phyloP scores from a whole-genome alignment of 2,329 filamentous ascomycete genomes.

The Fusarium stilboides region DNA sequence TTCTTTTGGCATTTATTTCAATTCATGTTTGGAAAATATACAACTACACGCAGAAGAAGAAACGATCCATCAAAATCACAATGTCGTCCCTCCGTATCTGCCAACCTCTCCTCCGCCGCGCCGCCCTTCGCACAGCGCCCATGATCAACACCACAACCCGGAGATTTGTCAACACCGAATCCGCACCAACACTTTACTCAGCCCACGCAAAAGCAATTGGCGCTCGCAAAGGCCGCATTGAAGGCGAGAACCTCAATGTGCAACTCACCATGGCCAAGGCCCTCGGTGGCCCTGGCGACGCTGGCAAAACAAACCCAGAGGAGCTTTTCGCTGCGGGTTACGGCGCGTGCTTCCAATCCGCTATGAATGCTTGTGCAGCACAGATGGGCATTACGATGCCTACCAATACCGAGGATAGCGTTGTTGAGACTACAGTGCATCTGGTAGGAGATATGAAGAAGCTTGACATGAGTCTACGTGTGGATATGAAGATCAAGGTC shows the following conservation, averaged over 20 bases:
- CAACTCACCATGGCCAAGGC: constrained; percentile 36
- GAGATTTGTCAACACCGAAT: constrained; percentile 17
- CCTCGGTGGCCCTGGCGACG: constrained; percentile 24
- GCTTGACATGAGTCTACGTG: constrained; percentile 18
- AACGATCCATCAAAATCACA: not conserved
- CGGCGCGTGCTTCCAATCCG: constrained; percentile 31
- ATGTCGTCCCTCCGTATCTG: constrained; percentile 21
- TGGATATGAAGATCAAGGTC: constrained; percentile 32
- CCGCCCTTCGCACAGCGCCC: not conserved
- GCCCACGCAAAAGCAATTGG: constrained; percentile 29
- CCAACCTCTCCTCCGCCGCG: constrained; percentile 14
- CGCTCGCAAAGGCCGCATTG: constrained; percentile 25
- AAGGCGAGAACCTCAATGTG: constrained; percentile 33
- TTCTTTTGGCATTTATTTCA: not conserved
- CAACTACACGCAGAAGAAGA: not conserved
- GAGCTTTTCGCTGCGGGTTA: constrained; percentile 30
- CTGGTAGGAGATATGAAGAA: constrained; percentile 26
- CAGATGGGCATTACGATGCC: constrained; percentile 24
- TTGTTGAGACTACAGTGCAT: constrained; percentile 29
- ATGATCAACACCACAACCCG: not conserved
- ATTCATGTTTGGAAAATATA: not conserved
- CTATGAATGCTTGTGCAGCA: constrained; percentile 26
- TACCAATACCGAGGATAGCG: constrained; percentile 15
- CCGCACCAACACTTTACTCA: constrained; percentile 21
- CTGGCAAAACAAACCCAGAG: constrained; percentile 25